phyloP scores from a whole-genome alignment of 2,329 filamentous ascomycete genomes.

The Exophiala calicioides region DNA sequence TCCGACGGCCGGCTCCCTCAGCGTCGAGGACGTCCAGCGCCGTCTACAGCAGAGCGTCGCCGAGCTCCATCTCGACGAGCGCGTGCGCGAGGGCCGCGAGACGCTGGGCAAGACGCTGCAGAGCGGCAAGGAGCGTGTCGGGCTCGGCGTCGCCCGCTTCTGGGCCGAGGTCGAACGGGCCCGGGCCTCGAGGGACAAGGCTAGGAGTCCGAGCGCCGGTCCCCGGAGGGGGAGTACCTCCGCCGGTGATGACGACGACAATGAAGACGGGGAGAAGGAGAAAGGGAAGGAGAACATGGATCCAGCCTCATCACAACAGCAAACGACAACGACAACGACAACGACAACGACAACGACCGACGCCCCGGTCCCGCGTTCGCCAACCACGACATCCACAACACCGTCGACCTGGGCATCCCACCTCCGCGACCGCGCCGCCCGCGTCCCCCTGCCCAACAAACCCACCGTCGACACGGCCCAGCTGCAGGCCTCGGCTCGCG shows the following conservation, averaged over 20 bases:
- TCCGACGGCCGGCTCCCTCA: slow-evolving; percentile 87
- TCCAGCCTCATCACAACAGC: background rate
- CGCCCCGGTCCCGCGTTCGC: no score
- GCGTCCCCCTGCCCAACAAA: slow-evolving; percentile 31
- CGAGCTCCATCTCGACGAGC: slow-evolving; percentile 89
- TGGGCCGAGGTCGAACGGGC: slow-evolving; percentile 28
- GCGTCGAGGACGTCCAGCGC: slow-evolving; percentile 91
- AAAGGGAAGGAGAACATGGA: slow-evolving; percentile 14
- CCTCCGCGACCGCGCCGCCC: slow-evolving; percentile 30
- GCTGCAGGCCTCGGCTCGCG: slow-evolving; percentile 57
- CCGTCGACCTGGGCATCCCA: slow-evolving; percentile 33
- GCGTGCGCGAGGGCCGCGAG: slow-evolving; percentile 79
- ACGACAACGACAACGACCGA: slow-evolving; percentile 16
- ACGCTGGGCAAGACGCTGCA: slow-evolving; percentile 83
- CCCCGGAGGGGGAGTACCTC: background rate
- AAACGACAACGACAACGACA: slow-evolving; percentile 19
- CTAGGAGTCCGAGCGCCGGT: slow-evolving; percentile 2
- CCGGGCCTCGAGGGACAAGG: slow-evolving; percentile 15
- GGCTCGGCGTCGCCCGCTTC: slow-evolving; percentile 20
- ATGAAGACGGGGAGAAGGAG: slow-evolving; percentile 19
- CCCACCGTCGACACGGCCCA: slow-evolving; percentile 52
- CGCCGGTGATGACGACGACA: no score
- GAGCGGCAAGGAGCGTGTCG: slow-evolving; percentile 74
- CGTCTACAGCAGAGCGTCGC: slow-evolving; percentile 88
- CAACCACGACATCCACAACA: background rate